These are phyloP conservation scores for Exophiala dermatitidis DNA, from an alignment of 2,329 filamentous ascomycete genomes.

Conservation along the genomic window DNA sequence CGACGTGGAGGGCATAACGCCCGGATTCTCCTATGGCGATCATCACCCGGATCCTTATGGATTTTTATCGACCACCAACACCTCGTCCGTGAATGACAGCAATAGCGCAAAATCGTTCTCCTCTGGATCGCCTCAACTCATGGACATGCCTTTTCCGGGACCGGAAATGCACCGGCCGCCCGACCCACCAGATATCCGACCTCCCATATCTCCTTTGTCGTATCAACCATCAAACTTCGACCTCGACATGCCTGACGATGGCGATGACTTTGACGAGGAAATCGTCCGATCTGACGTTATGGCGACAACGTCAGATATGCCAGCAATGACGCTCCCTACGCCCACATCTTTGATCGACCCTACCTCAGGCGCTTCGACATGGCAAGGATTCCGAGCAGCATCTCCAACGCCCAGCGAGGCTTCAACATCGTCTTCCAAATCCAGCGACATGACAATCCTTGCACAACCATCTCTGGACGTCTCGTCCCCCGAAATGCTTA, in stretches of 20 bases:
- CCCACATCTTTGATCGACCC: constrained; percentile 1
- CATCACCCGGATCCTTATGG: constrained; percentile 31
- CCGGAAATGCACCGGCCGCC: constrained; percentile 41
- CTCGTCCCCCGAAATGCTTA: constrained; percentile 54
- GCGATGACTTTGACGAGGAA: constrained; percentile 52
- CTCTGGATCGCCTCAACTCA: constrained; percentile 43
- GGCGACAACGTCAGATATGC: constrained; percentile 9
- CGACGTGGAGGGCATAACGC: constrained; percentile 13
- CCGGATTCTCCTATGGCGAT: constrained; percentile 10
- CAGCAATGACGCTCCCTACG: not conserved
- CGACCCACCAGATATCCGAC: constrained; percentile 29
- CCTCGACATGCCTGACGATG: constrained; percentile 24
- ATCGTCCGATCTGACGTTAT: constrained; percentile 37
- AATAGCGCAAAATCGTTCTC: constrained; percentile 32
- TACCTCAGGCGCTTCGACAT: not conserved
- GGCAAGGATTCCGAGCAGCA: constrained; percentile 20
- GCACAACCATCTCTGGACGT: constrained; percentile 43
- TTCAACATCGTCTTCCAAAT: constrained; percentile 29
- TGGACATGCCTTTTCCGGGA: constrained; percentile 44
- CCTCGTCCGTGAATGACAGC: constrained; percentile 25
- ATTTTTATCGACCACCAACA: constrained; percentile 28
- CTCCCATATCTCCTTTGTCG: constrained; percentile 29
- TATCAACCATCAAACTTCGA: constrained; percentile 23
- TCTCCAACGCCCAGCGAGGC: constrained; percentile 34
- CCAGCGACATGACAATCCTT: constrained; percentile 24